Conservation (phyloP, 768 basidiomycete genomes). For the Pleurotus ostreatus region DNA sequence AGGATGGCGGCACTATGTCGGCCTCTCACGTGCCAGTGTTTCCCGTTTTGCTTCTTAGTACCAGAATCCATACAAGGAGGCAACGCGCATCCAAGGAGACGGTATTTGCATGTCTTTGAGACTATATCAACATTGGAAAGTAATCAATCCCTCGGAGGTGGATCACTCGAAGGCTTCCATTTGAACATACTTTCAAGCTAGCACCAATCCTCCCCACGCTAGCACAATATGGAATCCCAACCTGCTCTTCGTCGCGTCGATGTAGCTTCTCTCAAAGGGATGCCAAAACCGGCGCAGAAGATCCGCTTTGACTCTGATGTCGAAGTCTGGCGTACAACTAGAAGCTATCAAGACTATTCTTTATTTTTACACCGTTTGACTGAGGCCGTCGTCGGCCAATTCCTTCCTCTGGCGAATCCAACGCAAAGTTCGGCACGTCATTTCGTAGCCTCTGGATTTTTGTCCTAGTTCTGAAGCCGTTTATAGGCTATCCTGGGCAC, state of each 20-base stretch:
- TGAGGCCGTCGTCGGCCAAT: constrained; percentile 69
- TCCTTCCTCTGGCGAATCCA: constrained; percentile 39
- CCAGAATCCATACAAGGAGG: too few species aligned
- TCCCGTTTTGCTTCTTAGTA: too few species aligned
- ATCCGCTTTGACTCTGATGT: constrained; percentile 77
- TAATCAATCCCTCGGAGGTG: too few species aligned
- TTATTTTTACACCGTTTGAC: constrained; percentile 74
- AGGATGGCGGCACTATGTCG: not conserved
- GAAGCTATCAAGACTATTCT: constrained; percentile 69
- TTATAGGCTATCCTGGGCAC: constrained; percentile 43
- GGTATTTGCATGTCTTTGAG: not conserved
- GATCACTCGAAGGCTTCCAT: not conserved
- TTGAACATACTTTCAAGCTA: not conserved
- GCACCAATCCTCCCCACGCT: too few species aligned
- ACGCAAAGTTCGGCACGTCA: constrained; percentile 30
- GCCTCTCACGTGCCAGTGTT: not conserved
- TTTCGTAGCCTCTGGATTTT: not conserved
- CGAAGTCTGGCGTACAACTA: constrained; percentile 63
- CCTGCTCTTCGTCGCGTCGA: constrained; percentile 16
- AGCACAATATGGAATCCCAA: constrained; percentile 5
- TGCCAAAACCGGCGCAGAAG: constrained; percentile 37
- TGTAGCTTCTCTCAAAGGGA: constrained; percentile 7
- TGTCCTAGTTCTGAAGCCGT: not conserved
- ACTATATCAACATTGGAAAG: not conserved
- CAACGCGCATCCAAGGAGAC: not conserved